Evolutionary conservation across 1,284 basidiomycete species (phyloP), one percentile per base, ranked within the genome.

Genomic region (Fomitopsis pinicola): DNA sequence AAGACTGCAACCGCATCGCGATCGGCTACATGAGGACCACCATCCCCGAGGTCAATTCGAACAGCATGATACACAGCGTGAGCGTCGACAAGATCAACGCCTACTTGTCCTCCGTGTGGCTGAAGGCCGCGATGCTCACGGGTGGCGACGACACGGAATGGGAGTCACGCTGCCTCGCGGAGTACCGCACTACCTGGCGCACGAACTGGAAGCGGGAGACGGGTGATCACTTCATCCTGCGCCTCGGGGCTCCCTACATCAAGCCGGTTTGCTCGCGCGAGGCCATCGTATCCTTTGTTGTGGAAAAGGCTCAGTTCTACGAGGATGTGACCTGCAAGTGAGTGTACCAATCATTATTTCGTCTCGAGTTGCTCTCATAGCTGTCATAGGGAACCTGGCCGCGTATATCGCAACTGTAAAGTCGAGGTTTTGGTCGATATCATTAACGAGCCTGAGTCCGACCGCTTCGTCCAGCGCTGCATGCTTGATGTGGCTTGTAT

Each of bases 11-110:
- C 44, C 55, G 55, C 15, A 62, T 68, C 42, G 36, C 59, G 30
- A 68, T 74, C 60, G n/a, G n/a, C n/a, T n/a, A n/a, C n/a, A n/a
- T n/a, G n/a, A n/a, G n/a, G n/a, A n/a, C n/a, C n/a, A n/a, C n/a
- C n/a, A n/a, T n/a, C n/a, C n/a, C n/a, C n/a, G n/a, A n/a, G n/a
- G n/a, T n/a, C n/a, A n/a, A n/a, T n/a, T n/a, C n/a, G n/a, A n/a
- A n/a, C n/a, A n/a, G n/a, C n/a, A n/a, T n/a, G n/a, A n/a, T n/a
- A n/a, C n/a, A n/a, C n/a, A n/a, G n/a, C n/a, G n/a, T n/a, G n/a
- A n/a, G n/a, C n/a, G n/a, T n/a, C n/a, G 63, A 71, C 36, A 67
- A 73, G 55, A 69, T 76, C 66, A 75, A 76, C 64, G 61, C 59
- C 14, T 71, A 70, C 64, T 67, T 76, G 48, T 66, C 67, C 9